Base-by-base conservation (phyloP, 2,329 filamentous ascomycete genomes). In the Epichloe festucae region DNA sequence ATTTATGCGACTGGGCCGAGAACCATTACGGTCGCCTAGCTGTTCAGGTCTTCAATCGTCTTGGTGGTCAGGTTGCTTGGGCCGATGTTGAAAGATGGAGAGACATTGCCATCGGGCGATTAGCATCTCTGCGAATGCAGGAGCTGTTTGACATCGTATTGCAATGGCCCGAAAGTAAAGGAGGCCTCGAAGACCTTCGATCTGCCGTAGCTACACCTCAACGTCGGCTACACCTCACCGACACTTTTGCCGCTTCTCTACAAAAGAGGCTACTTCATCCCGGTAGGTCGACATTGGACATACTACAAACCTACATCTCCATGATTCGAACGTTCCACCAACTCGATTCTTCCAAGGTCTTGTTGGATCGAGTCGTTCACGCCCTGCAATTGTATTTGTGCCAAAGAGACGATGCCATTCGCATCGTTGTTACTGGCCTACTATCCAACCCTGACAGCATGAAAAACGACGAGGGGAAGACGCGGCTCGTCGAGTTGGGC, bases 71-170 rank as follows among this genome's bases (percentile, higher is more conserved):
- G 38, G 64, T 82, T 27, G 71, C 73, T 5, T 74, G 75, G 66
- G 65, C 69, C 15, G 76, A 87, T 54, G 72, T 85, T 42, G 76
- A 82, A 56, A 79, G 79, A 55, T 89, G 84, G 78, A 84, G 84
- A 61, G 79, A 85, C 41, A 82, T 85, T 59, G 84, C 83, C 15
- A 66, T 87, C 44, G 78, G 78, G 3, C 77, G 83, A 44, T 73
- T 91, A 15, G 86, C 85, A 2, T 75, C 78, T 17, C 71, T 86
- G 46, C 77, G 87, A 43, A 86, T 85, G 45, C 73, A 77, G 7
- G 82, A 89, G 60, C 71, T 93, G 10, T 91, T 89, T 60, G 85
- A 90, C 60, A 89, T 91, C 61, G 82, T 89, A 45, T 75, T 86
- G 52, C 74, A 77, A 52, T 93, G 87, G 87, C 85, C 87, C 4